Base-by-base conservation (phyloP, 345 rosid genomes). In the Durio zibethinus region DNA sequence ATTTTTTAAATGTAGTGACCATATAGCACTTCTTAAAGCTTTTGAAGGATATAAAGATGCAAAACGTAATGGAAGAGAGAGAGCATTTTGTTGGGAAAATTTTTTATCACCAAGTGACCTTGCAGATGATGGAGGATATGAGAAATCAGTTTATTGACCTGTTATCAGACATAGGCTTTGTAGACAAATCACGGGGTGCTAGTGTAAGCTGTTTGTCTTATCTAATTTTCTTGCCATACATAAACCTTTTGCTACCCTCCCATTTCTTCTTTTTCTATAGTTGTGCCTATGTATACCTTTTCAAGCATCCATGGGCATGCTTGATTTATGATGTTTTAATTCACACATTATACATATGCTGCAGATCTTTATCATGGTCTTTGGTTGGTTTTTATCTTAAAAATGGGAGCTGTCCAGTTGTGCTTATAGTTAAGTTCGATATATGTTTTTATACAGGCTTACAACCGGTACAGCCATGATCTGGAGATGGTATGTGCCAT, bases 91-190 rank as follows among this genome's bases (percentile, higher is more conserved):
- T 79, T 95, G 99, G 98, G 89, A 95, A 70, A 87, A 90, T 67
- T 95, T 84, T 83, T 85, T 95, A 45, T 95, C 99, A 75, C 91
- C 90, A 2, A n/a, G 68, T 86, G 68, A 93, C 99, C 80, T 82
- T 95, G 88, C 87, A 82, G 88, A 90, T 92, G 97, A 90, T 95
- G 91, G 98, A 93, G 81, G 97, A 90, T 73, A 93, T 93, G 99
- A 93, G 98, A 84, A 90, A 82, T 84, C 98, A 93, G 86, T 95
- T 95, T 80, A 86, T 92, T 61, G 90, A 88, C 86, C 88, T 93
- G 35, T 88, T 95, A 68, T 90, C 97, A 35, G 92, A 87, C 80
- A 95, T 90, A 68, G 99, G 99, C 60, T 92, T 95, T n/a, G 93
- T 95, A 1, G 92, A 93, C 91, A 95, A 89, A 85, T 89, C 93